Conservation (phyloP, 192 early-diverging fungal species). For the Gamsiella multidivaricata region DNA sequence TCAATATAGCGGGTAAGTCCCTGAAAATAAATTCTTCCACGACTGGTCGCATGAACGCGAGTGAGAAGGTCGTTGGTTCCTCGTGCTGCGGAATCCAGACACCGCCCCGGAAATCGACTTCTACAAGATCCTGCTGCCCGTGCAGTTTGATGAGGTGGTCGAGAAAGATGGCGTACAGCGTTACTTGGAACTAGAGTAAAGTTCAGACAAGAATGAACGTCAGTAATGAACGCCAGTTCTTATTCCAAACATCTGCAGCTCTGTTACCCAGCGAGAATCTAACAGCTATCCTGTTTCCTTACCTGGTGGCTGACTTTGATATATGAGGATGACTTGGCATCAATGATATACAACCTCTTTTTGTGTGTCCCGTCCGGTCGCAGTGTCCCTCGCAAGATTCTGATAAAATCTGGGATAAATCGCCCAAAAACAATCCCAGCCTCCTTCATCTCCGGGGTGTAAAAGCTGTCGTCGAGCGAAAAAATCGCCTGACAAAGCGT, state of each 20-base stretch:
- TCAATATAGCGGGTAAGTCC: constrained; percentile 31
- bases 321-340: constrained; percentile 43
- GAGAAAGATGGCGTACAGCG: constrained; percentile 46
- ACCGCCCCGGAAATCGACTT: constrained; percentile 26
- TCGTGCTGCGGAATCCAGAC: constrained; percentile 36
- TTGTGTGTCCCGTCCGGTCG: constrained; percentile 8
- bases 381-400: constrained; percentile 18
- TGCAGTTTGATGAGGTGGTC: constrained; percentile 41
- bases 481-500: constrained; percentile 42
- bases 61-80: constrained; percentile 32
- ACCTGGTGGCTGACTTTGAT: constrained; percentile 52
- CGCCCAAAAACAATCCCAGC: constrained; percentile 46
- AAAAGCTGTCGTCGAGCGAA: constrained; percentile 27
- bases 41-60: constrained; percentile 41
- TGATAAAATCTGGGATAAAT: constrained; percentile 45
- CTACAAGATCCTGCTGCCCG: constrained; percentile 23
- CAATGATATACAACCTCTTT: constrained; percentile 42
- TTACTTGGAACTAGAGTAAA: constrained; percentile 38
- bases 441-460: constrained; percentile 24
- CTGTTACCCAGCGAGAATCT: no score
- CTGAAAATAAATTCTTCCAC: constrained; percentile 37
- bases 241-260: no score
- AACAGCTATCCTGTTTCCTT: not conserved
- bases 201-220: not conserved
- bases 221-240: no score